Evolutionary conservation across 768 basidiomycete genomes (phyloP), one percentile per base, ranked within the genome.

Genomic region (Lanmaoa pseudosensibilis): DNA sequence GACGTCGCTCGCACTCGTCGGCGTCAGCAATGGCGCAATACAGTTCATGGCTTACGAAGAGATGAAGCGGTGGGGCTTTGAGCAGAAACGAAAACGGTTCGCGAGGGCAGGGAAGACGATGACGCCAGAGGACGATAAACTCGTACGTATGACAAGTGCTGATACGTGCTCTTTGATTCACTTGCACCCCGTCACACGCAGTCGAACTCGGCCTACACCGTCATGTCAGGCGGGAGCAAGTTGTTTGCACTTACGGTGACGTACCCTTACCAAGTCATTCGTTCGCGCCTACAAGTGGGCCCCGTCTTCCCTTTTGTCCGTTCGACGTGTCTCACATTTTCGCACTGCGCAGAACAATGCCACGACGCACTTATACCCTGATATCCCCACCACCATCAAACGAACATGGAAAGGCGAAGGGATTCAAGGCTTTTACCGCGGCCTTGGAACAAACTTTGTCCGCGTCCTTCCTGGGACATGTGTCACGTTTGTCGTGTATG

Each of bases 31-130:
- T 65, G 95, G 97, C 2, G 93, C 94, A 0, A 78, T 97, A 39
- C 97, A 98, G 70, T 99, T 99, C 72, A 92, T 96, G 76, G 84
- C 85, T 1, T 99, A 98, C 68, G 97, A 99, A 68, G 86, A 96
- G 73, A 87, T 99, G 86, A 98, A 98, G 70, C 75, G 80, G 25
- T 90, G 92, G 85, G 86, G 91, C 8, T 91, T 92, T 64, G 87
- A 91, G 62, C 81, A 83, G 57, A 94, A 92, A 73, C 77, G 81
- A 60, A 81, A 76, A 61, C 81, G 79, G 62, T 84, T 84, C 48
- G 80, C 80, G 55, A 80, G 76, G 38, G 74, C 80, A 5, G 92
- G 91, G 5, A 77, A 77, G 57, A 71, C 75, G 16, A 95, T 87
- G 81, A 83, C 82, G 19, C 72, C 82, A 19, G 85, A 87, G 34